These are phyloP conservation scores for Tetraselmis striata DNA, from an alignment of 139 green algal genomes.

Conservation along the genomic window DNA sequence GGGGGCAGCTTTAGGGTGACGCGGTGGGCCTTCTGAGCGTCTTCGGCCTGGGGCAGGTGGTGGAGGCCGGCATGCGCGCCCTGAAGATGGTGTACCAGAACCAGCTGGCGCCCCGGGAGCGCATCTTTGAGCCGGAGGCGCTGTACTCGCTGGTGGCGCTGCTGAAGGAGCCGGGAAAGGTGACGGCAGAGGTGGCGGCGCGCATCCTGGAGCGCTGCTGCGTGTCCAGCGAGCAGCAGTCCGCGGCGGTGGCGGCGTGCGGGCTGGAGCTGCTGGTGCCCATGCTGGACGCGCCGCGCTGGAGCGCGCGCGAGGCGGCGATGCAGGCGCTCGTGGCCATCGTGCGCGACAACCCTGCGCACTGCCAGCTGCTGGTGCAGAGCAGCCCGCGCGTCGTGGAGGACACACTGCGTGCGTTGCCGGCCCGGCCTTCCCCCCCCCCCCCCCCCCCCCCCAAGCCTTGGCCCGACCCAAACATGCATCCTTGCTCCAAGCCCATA, in stretches of 20 bases:
- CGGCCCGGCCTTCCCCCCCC: too few species aligned
- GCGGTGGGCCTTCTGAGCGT: too few species aligned
- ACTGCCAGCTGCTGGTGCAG: slow-evolving; percentile 21
- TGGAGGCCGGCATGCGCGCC: slow-evolving; percentile 50
- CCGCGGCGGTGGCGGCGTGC: slow-evolving; percentile 7
- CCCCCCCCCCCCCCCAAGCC: too few species aligned
- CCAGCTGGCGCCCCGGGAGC: slow-evolving; percentile 7
- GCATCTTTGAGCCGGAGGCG: slow-evolving; percentile 22
- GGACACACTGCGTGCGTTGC: neutral
- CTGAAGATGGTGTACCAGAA: slow-evolving; percentile 55
- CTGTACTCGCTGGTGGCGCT: slow-evolving; percentile 43
- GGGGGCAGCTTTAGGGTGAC: too few species aligned
- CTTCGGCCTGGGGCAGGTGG: slow-evolving; percentile 28
- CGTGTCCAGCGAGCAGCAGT: slow-evolving; percentile 25
- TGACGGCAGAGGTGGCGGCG: slow-evolving; percentile 35
- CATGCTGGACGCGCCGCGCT: slow-evolving; percentile 19
- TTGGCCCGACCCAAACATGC: too few species aligned
- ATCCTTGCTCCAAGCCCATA: too few species aligned
- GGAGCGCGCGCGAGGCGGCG: slow-evolving; percentile 30
- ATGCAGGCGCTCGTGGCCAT: slow-evolving; percentile 49
- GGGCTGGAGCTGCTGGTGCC: slow-evolving; percentile 31
- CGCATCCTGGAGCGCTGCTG: slow-evolving; percentile 49
- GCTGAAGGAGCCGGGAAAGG: slow-evolving; percentile 15
- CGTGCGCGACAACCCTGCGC: slow-evolving; percentile 28
- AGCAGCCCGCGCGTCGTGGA: neutral